These are phyloP conservation scores for Priceomyces melissophilus DNA, from an alignment of 805 yeast genomes.

Conservation along the genomic window DNA sequence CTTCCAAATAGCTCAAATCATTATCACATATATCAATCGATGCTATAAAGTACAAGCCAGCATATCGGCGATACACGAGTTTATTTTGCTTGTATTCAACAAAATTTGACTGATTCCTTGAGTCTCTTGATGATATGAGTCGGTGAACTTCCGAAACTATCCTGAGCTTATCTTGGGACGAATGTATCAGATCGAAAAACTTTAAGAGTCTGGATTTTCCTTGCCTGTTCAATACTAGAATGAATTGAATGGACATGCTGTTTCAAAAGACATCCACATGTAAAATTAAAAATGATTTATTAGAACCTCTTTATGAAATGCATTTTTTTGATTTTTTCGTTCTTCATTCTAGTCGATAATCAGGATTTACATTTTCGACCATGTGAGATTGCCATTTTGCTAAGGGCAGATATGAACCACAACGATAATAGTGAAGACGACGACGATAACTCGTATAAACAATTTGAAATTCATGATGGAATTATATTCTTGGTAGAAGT, in stretches of 20 bases:
- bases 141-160: conserved; percentile 68
- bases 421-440: conserved; percentile 2
- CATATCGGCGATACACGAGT: conserved; percentile 83
- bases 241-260: conserved; percentile 72
- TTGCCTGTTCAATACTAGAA: conserved; percentile 83
- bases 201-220: conserved; percentile 87
- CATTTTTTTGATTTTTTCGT: too few relatives aligned
- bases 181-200: conserved; percentile 52
- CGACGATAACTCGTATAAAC: conserved; percentile 23
- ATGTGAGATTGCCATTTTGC: too few relatives aligned
- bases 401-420: background rate
- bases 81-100: conserved; percentile 59
- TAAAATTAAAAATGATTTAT: too few relatives aligned
- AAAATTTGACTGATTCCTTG: conserved; percentile 76
- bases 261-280: too few relatives aligned
- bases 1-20: conserved; percentile 78
- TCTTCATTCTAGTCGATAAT: too few relatives aligned
- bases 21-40: conserved; percentile 78
- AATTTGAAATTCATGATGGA: conserved; percentile 57
- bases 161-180: conserved; percentile 27
- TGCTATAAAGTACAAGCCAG: conserved; percentile 85
- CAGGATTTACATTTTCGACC: too few relatives aligned
- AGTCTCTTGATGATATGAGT: conserved; percentile 77
- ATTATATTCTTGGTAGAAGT: conserved; percentile 61
- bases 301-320: too few relatives aligned